Conservation (phyloP, 1,284 basidiomycete genomes). For the Ceratobasidium sp. region DNA sequence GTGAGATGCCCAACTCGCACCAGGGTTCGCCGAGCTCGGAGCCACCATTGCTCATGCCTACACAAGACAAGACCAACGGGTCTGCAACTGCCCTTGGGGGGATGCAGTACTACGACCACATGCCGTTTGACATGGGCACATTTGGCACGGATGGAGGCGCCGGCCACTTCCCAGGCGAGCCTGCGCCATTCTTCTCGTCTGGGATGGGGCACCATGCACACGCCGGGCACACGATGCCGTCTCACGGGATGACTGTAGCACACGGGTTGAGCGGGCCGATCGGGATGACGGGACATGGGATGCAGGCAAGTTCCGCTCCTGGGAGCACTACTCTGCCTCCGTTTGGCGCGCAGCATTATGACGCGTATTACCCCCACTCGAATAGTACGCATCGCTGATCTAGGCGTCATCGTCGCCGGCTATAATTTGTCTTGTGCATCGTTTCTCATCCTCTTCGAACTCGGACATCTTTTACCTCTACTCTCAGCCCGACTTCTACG, state of each 20-base stretch:
- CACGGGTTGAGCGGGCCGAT: constrained; percentile 28
- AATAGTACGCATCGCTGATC: constrained; percentile 39
- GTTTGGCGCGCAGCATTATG: constrained; percentile 41
- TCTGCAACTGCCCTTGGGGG: background rate
- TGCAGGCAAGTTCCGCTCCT: constrained; percentile 40
- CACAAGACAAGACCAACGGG: background rate
- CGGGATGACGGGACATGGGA: constrained; percentile 31
- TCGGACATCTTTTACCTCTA: constrained; percentile 15
- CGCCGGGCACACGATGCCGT: constrained; percentile 14
- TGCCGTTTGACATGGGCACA: constrained; percentile 13
- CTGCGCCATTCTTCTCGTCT: constrained; percentile 4
- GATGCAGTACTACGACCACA: constrained; percentile 1
- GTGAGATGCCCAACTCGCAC: constrained; percentile 19
- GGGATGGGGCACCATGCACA: constrained; percentile 14
- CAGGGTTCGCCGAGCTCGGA: constrained; percentile 29
- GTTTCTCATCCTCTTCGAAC: background rate
- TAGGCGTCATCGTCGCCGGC: background rate
- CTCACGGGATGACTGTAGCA: constrained; percentile 17
- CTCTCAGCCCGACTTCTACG: background rate
- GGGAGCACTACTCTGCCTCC: constrained; percentile 36
- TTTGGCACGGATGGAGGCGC: background rate
- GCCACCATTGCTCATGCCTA: background rate
- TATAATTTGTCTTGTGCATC: no score
- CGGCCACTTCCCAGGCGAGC: constrained; percentile 28
- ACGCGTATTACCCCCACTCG: constrained; percentile 40